These are phyloP conservation scores for Cicer arietinum DNA, from an alignment of 306 rosid genomes.

Conservation along the genomic window DNA sequence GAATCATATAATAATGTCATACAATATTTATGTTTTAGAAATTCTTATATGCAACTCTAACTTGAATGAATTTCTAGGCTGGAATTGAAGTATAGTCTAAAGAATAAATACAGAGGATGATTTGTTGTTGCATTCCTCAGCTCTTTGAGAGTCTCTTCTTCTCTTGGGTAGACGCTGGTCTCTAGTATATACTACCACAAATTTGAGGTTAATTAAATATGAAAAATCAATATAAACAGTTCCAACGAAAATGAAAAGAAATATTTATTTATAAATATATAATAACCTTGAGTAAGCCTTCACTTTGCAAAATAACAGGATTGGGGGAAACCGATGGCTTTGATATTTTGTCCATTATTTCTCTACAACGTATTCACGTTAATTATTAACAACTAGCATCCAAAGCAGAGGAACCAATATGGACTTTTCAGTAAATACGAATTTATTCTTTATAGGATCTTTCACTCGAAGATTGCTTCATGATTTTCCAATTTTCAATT, in stretches of 20 bases:
- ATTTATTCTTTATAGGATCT: neutral
- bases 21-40: neutral
- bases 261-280: neutral
- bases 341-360: constrained; percentile 33
- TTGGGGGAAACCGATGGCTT: neutral
- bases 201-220: neutral
- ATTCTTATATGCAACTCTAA: neutral
- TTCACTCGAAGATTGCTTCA: constrained; percentile 12
- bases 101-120: constrained; percentile 46
- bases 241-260: neutral
- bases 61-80: neutral
- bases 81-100: neutral
- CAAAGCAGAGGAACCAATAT: neutral
- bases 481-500: neutral
- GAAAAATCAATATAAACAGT: neutral
- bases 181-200: constrained; percentile 51
- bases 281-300: constrained; percentile 37
- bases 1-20: neutral
- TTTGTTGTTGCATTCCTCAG: constrained; percentile 40
- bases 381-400: neutral
- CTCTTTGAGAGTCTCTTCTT: constrained; percentile 49
- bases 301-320: constrained; percentile 37
- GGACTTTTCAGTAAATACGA: neutral
- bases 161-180: constrained; percentile 49
- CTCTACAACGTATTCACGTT: neutral